Conservation (phyloP, 2,329 filamentous ascomycete species). For the Diaporthe velutina region DNA sequence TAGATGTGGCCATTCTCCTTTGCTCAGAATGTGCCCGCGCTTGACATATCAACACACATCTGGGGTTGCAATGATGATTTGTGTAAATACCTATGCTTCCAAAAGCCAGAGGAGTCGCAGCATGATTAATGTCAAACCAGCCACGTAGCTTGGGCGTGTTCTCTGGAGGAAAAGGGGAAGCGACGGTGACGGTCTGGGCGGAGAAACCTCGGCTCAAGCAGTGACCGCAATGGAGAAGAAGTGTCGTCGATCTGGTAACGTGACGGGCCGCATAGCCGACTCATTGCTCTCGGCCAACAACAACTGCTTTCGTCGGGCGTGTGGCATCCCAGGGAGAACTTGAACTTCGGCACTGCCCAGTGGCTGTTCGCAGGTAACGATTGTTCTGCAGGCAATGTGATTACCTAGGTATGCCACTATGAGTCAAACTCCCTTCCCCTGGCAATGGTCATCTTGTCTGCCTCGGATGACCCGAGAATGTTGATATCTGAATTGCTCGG, state of each 20-base stretch:
- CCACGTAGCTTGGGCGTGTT: background rate
- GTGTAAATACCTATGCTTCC: no score
- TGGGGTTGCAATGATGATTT: background rate
- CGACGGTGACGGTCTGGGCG: background rate
- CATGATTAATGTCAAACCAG: no score
- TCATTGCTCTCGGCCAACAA: background rate
- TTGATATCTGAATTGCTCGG: background rate
- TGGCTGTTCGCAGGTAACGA: background rate
- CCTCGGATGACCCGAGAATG: background rate
- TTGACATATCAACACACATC: background rate
- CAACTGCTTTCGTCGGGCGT: background rate
- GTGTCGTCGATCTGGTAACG: background rate
- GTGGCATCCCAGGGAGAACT: background rate
- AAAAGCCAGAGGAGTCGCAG: background rate
- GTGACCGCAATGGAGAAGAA: background rate
- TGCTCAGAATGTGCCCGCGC: background rate
- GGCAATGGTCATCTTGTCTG: background rate
- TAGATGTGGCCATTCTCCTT: conserved; percentile 14
- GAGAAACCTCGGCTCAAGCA: conserved; percentile 5
- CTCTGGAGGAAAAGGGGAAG: background rate
- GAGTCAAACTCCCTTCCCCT: background rate
- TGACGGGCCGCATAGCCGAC: background rate
- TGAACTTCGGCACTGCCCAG: background rate
- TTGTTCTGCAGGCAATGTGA: background rate
- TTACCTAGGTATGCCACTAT: background rate